Evolutionary conservation across 768 basidiomycete genomes (phyloP).

Genomic region (Tubosaeta sp.): DNA sequence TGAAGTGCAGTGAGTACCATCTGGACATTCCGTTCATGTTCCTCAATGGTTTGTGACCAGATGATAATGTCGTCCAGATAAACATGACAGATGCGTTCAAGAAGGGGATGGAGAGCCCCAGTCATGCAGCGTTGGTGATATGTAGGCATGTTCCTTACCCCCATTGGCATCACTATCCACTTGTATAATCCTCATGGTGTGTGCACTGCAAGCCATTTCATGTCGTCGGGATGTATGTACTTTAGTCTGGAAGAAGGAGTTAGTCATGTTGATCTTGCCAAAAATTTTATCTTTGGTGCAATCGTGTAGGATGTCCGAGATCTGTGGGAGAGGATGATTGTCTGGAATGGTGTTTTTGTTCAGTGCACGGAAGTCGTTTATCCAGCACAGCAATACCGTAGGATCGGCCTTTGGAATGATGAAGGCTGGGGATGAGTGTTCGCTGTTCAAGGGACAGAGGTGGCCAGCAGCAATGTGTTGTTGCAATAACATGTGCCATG

Average conservation of each 20-base stretch:
- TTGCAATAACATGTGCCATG: neutral
- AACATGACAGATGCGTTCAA: neutral
- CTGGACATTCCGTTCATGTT: neutral
- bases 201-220: slow-evolving; percentile 33
- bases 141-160: neutral
- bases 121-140: neutral
- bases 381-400: neutral
- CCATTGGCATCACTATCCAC: slow-evolving; percentile 18
- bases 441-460: neutral
- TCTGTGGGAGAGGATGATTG: neutral
- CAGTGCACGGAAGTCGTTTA: neutral
- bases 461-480: neutral
- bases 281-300: neutral
- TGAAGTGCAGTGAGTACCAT: neutral
- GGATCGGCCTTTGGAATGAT: neutral
- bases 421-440: neutral
- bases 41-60: neutral
- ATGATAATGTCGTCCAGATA: slow-evolving; percentile 1
- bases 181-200: slow-evolving; percentile 40
- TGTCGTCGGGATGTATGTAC: slow-evolving; percentile 29
- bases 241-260: slow-evolving; percentile 37
- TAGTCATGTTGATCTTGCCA: slow-evolving; percentile 33
- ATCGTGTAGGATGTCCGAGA: neutral
- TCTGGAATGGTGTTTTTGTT: neutral
- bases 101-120: neutral